Conservation (phyloP, 352 stramenopile genomes). For the Phytophthora fragariaefolia region DNA sequence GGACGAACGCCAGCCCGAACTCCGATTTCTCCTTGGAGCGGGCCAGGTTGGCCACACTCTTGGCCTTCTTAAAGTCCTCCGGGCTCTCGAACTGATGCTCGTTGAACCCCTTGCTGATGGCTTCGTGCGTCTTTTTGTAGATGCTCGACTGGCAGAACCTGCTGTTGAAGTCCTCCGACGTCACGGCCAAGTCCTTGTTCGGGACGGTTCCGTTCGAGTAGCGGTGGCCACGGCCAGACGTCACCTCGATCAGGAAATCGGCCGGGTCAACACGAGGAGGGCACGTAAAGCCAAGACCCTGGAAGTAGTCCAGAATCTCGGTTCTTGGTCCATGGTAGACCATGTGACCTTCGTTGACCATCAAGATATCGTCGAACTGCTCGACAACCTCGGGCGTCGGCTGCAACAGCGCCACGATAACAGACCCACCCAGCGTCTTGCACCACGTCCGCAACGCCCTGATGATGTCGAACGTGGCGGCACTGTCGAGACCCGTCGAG, state of each 20-base stretch:
- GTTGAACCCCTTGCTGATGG: conserved; percentile 49
- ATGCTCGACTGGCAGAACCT: conserved; percentile 60
- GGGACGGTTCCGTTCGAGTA: conserved; percentile 42
- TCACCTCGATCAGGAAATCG: conserved; percentile 69
- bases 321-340: conserved; percentile 90
- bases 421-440: conserved; percentile 42
- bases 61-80: conserved; percentile 57
- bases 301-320: conserved; percentile 84
- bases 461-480: conserved; percentile 90
- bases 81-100: conserved; percentile 55
- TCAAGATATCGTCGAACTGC: conserved; percentile 95
- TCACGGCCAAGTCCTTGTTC: conserved; percentile 27
- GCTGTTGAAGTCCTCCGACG: conserved; percentile 52
- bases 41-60: conserved; percentile 46
- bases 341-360: conserved; percentile 92
- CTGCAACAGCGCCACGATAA: conserved; percentile 57
- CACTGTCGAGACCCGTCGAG: conserved; percentile 92
- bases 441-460: conserved; percentile 56
- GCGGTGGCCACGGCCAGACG: conserved; percentile 51
- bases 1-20: conserved; percentile 46
- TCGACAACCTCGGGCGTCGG: conserved; percentile 92
- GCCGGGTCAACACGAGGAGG: conserved; percentile 62
- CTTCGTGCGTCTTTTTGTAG: conserved; percentile 51
- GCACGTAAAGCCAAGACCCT: conserved; percentile 64
- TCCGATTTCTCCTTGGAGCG: conserved; percentile 50